Evolutionary conservation across 345 rosid genomes (phyloP).

Genomic region (Salix dunnii): DNA sequence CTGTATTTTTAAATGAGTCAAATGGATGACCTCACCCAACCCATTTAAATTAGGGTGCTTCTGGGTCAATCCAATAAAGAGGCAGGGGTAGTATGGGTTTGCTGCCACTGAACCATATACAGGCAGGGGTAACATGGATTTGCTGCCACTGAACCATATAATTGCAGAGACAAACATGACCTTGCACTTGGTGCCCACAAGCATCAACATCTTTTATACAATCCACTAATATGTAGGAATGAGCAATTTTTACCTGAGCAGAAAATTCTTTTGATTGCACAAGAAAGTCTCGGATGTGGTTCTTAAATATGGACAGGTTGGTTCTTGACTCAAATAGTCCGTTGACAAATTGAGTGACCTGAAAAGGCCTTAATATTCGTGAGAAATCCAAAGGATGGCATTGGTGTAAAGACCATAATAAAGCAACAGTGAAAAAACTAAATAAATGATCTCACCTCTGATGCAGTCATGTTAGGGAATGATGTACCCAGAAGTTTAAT

Average conservation of each 20-base stretch:
- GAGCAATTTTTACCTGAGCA: conserved; percentile 55
- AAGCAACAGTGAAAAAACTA: not conserved
- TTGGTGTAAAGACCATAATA: not conserved
- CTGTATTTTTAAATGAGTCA: not conserved
- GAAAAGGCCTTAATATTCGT: conserved; percentile 22
- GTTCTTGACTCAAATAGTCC: conserved; percentile 79
- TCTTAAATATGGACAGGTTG: conserved; percentile 74
- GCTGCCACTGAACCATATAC: not conserved
- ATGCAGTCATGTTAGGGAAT: conserved; percentile 89
- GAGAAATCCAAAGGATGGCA: not conserved
- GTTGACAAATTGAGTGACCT: conserved; percentile 88
- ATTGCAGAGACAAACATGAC: not conserved
- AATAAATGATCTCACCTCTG: conserved; percentile 49
- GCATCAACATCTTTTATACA: not conserved
- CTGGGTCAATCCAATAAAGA: too few species aligned
- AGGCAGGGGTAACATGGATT: too few species aligned
- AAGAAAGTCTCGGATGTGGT: conserved; percentile 90
- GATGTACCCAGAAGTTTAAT: conserved; percentile 87
- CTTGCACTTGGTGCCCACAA: not conserved
- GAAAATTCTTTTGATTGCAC: conserved; percentile 85
- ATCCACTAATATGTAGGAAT: not conserved
- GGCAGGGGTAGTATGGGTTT: too few species aligned
- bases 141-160: not conserved
- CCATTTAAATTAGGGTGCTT: not conserved
- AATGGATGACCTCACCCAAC: not conserved